Conservation (phyloP, 495 filamentous ascomycete species). For the Cercophora newfieldiana region DNA sequence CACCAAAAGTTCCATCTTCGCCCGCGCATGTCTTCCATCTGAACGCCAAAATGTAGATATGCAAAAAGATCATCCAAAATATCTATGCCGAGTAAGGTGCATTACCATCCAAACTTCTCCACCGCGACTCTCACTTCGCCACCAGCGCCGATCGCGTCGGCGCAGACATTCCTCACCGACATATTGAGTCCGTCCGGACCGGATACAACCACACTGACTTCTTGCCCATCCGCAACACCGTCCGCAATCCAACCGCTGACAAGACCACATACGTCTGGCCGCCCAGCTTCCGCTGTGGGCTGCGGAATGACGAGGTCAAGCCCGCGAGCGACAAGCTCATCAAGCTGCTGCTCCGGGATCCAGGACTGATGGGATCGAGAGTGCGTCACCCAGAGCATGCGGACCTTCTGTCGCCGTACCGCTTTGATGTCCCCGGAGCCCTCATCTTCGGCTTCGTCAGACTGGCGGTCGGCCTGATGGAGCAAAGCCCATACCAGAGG, state of each 20-base stretch:
- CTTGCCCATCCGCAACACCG: conserved; percentile 28
- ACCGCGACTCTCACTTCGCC: conserved; percentile 42
- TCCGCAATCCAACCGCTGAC: conserved; percentile 36
- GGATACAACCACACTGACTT: conserved; percentile 50
- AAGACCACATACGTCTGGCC: conserved; percentile 49
- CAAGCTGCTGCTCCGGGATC: conserved; percentile 48
- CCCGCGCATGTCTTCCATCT: not conserved
- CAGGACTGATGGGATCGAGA: conserved; percentile 50
- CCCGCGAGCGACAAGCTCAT: conserved; percentile 46
- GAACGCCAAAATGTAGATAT: not conserved
- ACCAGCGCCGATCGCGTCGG: conserved; percentile 42
- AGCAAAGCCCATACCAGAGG: conserved; percentile 41
- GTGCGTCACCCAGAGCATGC: conserved; percentile 61
- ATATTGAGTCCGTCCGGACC: conserved; percentile 58
- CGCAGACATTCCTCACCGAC: conserved; percentile 53
- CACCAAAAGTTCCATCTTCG: not conserved
- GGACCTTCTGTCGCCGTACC: conserved; percentile 31
- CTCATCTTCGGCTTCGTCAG: not conserved
- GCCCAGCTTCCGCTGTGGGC: conserved; percentile 51
- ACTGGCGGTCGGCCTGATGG: not conserved
- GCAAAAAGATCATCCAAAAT: not conserved
- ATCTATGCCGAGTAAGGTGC: not conserved
- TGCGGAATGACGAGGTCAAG: conserved; percentile 51
- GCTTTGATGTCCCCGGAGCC: not conserved
- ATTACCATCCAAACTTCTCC: conserved; percentile 56